Base-by-base conservation (phyloP, 345 rosid species). In the Eucalyptus polyanthemos region DNA sequence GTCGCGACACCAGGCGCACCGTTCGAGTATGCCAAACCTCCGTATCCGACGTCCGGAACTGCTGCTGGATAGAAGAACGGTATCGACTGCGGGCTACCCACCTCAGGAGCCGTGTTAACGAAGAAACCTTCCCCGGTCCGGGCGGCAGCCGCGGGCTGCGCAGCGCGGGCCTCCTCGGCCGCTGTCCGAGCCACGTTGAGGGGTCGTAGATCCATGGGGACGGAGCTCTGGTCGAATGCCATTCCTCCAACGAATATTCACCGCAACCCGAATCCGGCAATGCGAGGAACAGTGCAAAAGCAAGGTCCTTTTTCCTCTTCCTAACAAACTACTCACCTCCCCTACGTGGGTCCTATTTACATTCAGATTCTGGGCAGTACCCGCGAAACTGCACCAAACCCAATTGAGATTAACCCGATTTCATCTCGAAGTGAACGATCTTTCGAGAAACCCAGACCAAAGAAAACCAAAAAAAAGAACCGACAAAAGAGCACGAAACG, bases 171-270 rank as follows among this genome's bases (percentile, higher is more conserved):
- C 90, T 96, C 97, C 85, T 96, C 96, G 5, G 93, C 50, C 14
- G 89, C 25, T 42, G 88, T 88, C 65, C 90, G 89, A 85, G 94
- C 91, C 72, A 93, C 87, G 88, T 93, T 92, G 76, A 94, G 53
- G 17, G 93, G 96, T 85, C 93, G 89, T 34, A 90, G 93, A 88
- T 95, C 97, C 50, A 90, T 91, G 9, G 95, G 93, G 6, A 90
- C 65, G 11, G 92, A 91, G 89, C 89, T 94, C 45, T 93, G 96
- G 93, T 96, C 98, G 92, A 93, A 94, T 76, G 95, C 98, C 97
- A 96, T 95, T 54, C 40, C 72, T 87, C 76, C 7, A 83, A 56
- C 80, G 37, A 86, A 45, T n/a, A 72, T 40, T 40, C 50, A 37
- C 62, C 50, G 31, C 40, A 31, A 50, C 16, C 88, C 14, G 45